Percentiles rank a stretch among this genome's conserved stretches.
Conservation (phyloP, 371 early-diverging fungal species). For the Thermomucor indicae-seudaticae region DNA sequence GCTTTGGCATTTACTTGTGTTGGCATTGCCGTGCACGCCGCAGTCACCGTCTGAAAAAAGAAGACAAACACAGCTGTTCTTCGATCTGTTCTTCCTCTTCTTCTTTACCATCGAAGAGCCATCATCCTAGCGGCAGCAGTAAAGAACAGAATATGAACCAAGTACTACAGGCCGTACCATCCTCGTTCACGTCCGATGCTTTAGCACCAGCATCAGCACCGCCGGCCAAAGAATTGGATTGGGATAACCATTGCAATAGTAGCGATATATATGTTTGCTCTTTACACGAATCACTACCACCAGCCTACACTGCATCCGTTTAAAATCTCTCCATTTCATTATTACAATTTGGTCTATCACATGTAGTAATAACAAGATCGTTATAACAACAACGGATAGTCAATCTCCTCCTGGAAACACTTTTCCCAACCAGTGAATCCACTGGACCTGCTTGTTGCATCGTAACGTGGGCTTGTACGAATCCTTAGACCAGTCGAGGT, state of each 20-base stretch:
- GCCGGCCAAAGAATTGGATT: slow-evolving; percentile 1
- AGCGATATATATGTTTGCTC: neutral
- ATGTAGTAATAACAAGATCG: no score
- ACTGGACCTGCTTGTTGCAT: no score
- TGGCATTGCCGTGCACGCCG: slow-evolving; percentile 10
- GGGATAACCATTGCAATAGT: neutral
- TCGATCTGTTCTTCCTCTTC: neutral
- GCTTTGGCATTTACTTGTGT: slow-evolving; percentile 19
- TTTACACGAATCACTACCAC: no score
- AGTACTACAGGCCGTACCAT: neutral
- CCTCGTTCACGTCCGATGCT: neutral
- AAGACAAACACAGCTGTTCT: neutral
- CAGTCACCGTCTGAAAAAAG: neutral
- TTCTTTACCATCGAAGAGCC: neutral
- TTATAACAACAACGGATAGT: no score
- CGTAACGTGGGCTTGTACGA: no score
- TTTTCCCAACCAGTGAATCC: no score
- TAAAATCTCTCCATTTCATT: neutral
- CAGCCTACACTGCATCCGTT: slow-evolving; percentile 3
- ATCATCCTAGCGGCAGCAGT: neutral
- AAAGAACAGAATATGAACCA: neutral
- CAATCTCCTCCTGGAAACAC: no score
- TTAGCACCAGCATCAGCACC: slow-evolving; percentile 6
- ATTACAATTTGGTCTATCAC: no score
- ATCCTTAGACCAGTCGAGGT: no score